Evolutionary conservation across 2,329 filamentous ascomycete genomes (phyloP).

Genomic region (Fusarium agapanthi): DNA sequence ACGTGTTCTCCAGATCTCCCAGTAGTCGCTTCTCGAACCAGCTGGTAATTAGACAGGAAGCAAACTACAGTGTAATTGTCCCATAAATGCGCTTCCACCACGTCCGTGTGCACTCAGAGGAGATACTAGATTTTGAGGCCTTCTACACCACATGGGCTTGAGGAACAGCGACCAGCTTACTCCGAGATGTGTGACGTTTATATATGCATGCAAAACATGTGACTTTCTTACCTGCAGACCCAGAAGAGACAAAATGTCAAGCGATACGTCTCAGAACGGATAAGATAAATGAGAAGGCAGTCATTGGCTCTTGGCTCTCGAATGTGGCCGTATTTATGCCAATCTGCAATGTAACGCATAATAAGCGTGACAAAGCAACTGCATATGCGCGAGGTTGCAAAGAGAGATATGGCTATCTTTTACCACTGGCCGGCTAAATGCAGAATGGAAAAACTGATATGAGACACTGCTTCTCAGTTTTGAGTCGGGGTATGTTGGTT

Average conservation of each 20-base stretch:
- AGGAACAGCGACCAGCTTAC: rapidly evolving
- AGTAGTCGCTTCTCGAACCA: too few relatives aligned
- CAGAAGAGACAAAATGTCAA: background rate
- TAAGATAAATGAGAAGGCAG: rapidly evolving
- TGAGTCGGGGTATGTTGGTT: rapidly evolving
- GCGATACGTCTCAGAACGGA: background rate
- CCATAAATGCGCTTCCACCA: rapidly evolving
- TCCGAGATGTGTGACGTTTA: background rate
- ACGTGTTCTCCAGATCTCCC: too few relatives aligned
- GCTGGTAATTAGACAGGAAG: too few relatives aligned
- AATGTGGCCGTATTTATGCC: background rate
- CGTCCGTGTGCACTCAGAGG: rapidly evolving
- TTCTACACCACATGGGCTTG: rapidly evolving
- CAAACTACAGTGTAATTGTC: too few relatives aligned
- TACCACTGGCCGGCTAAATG: background rate
- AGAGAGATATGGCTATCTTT: background rate
- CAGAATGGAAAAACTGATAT: rapidly evolving
- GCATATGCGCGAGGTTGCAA: background rate
- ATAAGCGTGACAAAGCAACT: background rate
- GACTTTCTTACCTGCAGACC: background rate
- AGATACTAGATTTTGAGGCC: background rate
- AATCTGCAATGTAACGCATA: background rate
- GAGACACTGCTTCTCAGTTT: rapidly evolving
- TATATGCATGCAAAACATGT: background rate
- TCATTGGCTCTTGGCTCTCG: rapidly evolving